Base-by-base conservation (phyloP, 2,329 filamentous ascomycete species). In the Blumeriella jaapii region DNA sequence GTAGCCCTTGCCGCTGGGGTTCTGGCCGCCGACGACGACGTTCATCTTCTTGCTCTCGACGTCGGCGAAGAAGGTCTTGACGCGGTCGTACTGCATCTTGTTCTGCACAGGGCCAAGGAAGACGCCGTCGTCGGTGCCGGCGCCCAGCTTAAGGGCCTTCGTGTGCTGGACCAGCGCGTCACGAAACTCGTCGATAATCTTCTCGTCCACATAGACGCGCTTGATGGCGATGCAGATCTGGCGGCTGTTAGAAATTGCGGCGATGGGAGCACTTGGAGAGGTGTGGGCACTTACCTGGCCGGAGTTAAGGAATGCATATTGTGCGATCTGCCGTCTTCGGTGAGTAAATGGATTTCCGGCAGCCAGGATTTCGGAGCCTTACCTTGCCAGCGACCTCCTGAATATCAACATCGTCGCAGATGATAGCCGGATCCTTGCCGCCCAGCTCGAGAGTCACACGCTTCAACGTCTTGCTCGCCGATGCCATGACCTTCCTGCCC, bases 61-160 rank as follows among this genome's bases (percentile, higher is more conserved):
- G 32, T 75, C 69, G 7, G 62, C 61, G 34, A 79, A 63, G 41
- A 76, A 66, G 9, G 60, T 54, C 48, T 67, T 68, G 16, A 75
- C 70, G 15, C 66, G 67, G 29, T 77, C 68, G 50, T 66, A 81
- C 54, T 82, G 78, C 65, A 74, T 68, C 45, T 64, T 57, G 55
- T 82, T 82, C 40, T 76, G 73, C 2, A 81, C 57, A 0, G 78
- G 78, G 0, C 73, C 69, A 59, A 32, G 56, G 61, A 35, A 66
- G 52, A 26, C 55, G 38, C 48, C 60, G 59, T 29, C 61, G 49
- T 46, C 45, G 16, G 34, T 32, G 27, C 63, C 62, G 7, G 34
- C 36, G 10, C 46, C 49, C 22, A 65, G 63, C 29, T 66, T 63
- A 36, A 42, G 46, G 14, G 33, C 40, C 34, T 65, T 61, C 20